Percentiles rank a stretch among this genome's conserved stretches.
Conservation (phyloP, 257 asterid species). For the Solanum pennellii region DNA sequence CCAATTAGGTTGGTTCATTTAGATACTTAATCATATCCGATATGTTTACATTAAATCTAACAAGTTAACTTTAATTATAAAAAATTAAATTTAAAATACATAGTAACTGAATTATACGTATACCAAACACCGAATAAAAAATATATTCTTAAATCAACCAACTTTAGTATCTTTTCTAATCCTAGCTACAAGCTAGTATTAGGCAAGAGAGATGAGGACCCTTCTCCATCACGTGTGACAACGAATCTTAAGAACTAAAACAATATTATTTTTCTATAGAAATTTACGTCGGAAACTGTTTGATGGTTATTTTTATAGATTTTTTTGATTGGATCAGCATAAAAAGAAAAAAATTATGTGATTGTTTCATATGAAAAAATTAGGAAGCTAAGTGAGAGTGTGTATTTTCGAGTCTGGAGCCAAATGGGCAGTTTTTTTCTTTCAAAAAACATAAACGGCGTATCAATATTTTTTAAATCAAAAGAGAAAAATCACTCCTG, state of each 20-base stretch:
- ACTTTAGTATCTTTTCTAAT: neutral
- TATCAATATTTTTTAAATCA: no score
- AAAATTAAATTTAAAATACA: neutral
- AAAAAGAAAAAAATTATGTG: no score
- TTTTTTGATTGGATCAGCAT: neutral
- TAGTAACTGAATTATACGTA: neutral
- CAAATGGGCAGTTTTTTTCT: no score
- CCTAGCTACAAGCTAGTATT: neutral
- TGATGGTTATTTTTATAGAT: neutral
- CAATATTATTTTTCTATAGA: no score
- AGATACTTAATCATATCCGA: neutral
- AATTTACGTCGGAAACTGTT: no score
- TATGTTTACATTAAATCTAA: neutral
- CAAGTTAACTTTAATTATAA: neutral
- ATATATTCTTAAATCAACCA: no score
- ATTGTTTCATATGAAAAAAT: no score
- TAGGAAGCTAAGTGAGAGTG: no score
- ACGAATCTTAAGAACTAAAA: neutral
- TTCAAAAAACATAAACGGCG: no score
- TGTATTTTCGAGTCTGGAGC: fast-evolving
- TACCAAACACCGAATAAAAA: no score
- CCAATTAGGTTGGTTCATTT: neutral
- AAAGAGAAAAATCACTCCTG: no score
- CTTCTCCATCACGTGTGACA: neutral
- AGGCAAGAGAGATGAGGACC: neutral